Conservation (phyloP, 345 rosid genomes). For the Arabis hirsuta region DNA sequence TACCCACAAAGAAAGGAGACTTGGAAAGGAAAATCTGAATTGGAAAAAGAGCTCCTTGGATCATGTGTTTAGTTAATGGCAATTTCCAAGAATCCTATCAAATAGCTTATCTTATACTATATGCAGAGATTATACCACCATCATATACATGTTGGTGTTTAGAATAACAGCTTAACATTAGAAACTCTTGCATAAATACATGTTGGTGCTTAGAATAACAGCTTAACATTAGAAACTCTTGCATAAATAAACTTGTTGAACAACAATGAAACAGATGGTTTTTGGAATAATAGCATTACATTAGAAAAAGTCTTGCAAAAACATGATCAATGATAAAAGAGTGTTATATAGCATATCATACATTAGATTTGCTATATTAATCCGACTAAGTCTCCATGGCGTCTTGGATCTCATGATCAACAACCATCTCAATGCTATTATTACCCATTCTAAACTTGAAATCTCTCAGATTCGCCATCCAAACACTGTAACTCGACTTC, state of each 20-base stretch:
- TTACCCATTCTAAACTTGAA: conserved; percentile 40
- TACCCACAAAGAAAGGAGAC: conserved; percentile 4
- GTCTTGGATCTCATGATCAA: conserved; percentile 5
- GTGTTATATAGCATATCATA: conserved; percentile 17
- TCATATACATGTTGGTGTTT: not conserved
- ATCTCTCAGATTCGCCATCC: conserved; percentile 53
- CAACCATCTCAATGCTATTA: conserved; percentile 17
- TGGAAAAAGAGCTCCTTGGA: conserved; percentile 44
- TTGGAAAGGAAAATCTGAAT: conserved; percentile 42
- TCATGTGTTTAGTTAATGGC: conserved; percentile 33
- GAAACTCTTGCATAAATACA: conserved; percentile 18
- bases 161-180: not conserved
- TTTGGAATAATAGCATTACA: not conserved
- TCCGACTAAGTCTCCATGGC: conserved; percentile 40
- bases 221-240: conserved; percentile 17
- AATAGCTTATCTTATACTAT: conserved; percentile 1
- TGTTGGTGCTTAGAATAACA: not conserved
- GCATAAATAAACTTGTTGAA: conserved; percentile 18
- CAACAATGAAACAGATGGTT: not conserved
- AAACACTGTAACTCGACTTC: conserved; percentile 70
- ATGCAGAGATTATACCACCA: conserved; percentile 1
- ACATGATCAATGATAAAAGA: conserved; percentile 8
- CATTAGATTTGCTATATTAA: conserved; percentile 21
- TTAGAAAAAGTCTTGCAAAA: conserved; percentile 13
- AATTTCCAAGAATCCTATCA: conserved; percentile 37